phyloP scores from a whole-genome alignment of 2,329 filamentous ascomycete species.

The Colletotrichum sp. region DNA sequence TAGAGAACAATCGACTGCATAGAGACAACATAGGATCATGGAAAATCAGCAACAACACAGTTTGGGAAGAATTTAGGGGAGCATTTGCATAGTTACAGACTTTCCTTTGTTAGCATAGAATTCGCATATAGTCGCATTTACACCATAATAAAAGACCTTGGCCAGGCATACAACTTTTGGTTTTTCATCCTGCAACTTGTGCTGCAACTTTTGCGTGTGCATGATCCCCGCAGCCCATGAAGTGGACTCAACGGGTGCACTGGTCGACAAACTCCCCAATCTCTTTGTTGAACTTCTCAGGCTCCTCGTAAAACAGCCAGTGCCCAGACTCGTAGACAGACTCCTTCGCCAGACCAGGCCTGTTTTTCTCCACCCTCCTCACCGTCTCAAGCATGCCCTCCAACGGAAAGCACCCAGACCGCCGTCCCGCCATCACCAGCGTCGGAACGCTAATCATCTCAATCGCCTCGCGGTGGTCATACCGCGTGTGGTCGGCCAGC shows the following conservation, averaged over 20 bases:
- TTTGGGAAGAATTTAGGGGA: too few species aligned
- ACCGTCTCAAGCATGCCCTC: constrained; percentile 43
- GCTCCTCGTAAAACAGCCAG: constrained; percentile 46
- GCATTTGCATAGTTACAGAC: background rate
- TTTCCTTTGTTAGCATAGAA: background rate
- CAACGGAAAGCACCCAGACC: constrained; percentile 42
- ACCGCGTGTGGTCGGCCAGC: constrained; percentile 43
- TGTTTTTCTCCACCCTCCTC: constrained; percentile 27
- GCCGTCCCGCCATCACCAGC: constrained; percentile 39
- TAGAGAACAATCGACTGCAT: background rate
- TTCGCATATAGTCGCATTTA: background rate
- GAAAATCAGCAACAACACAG: background rate
- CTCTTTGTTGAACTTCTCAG: constrained; percentile 39
- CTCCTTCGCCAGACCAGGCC: constrained; percentile 27
- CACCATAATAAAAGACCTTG: background rate
- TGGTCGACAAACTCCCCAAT: constrained; percentile 22
- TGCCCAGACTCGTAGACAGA: constrained; percentile 40
- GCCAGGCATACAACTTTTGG: background rate
- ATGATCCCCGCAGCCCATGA: too few species aligned
- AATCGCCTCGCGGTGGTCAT: constrained; percentile 45
- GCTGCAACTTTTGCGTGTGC: background rate
- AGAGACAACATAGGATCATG: background rate
- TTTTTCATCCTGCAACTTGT: background rate
- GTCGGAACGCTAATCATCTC: constrained; percentile 36
- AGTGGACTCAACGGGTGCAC: background rate